phyloP scores from a whole-genome alignment of 1,284 basidiomycete genomes.

The Melampsora larici-populina region DNA sequence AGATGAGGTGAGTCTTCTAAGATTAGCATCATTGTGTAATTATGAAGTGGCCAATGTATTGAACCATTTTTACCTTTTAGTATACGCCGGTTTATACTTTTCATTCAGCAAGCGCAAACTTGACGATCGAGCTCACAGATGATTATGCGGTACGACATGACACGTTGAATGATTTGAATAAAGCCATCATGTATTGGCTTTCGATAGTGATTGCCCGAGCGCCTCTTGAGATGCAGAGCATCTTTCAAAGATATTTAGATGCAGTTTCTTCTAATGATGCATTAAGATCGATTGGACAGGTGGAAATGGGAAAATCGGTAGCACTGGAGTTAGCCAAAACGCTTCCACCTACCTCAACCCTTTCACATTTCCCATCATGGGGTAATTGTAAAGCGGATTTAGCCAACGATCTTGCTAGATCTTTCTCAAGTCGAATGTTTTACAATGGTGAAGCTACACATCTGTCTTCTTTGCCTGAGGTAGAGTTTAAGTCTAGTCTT shows the following conservation, averaged over 20 bases:
- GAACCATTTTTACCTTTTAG: constrained; percentile 55
- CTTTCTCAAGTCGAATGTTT: constrained; percentile 43
- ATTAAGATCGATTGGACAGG: constrained; percentile 53
- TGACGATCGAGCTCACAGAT: constrained; percentile 79
- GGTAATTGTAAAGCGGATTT: constrained; percentile 29
- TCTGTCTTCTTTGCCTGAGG: constrained; percentile 33
- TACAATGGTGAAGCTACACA: constrained; percentile 41
- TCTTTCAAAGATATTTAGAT: constrained; percentile 64
- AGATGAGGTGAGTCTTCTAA: constrained; percentile 68
- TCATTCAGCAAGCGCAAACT: constrained; percentile 66
- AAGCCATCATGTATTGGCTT: constrained; percentile 76
- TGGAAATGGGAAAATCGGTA: constrained; percentile 83
- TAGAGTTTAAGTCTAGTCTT: constrained; percentile 14
- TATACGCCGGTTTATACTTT: constrained; percentile 84
- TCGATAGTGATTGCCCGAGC: constrained; percentile 77
- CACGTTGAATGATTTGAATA: constrained; percentile 71
- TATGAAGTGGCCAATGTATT: constrained; percentile 11
- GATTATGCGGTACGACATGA: constrained; percentile 81
- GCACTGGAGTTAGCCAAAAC: constrained; percentile 73
- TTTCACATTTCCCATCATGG: background rate
- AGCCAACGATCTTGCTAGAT: constrained; percentile 27
- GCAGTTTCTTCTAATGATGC: constrained; percentile 31
- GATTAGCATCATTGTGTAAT: background rate
- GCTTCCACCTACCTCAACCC: constrained; percentile 44
- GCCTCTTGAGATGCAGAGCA: constrained; percentile 86